Conservation (phyloP, 2,329 filamentous ascomycete species). For the Beauveria rudraprayagi region DNA sequence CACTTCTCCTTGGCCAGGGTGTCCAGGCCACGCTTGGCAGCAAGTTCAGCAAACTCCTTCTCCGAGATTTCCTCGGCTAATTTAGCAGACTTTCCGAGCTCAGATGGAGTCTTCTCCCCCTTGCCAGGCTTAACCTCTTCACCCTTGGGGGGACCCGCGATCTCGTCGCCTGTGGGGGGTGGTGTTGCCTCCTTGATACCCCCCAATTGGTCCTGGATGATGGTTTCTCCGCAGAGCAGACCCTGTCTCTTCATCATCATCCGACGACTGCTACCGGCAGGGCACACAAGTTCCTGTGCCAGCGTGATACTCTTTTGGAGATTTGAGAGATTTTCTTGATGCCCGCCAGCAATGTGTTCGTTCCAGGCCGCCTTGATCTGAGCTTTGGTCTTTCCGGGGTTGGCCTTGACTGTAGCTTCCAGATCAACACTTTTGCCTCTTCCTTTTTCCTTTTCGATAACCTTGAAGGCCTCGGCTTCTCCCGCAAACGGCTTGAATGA, state of each 20-base stretch:
- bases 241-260: background rate
- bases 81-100: background rate
- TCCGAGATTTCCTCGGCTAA: background rate
- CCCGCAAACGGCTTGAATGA: background rate
- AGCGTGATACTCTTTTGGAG: background rate
- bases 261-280: background rate
- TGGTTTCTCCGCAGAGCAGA: background rate
- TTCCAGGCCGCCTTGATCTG: background rate
- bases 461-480: background rate
- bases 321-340: background rate
- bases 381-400: background rate
- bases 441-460: background rate
- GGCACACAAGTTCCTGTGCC: background rate
- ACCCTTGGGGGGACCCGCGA: background rate
- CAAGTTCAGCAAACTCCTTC: background rate
- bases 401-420: background rate
- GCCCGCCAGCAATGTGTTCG: background rate
- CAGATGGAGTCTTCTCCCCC: background rate
- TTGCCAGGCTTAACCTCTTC: background rate
- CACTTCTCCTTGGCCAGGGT: background rate
- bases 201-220: background rate
- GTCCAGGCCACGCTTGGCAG: background rate
- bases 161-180: background rate
- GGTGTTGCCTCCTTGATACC: background rate
- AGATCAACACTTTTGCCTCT: background rate